Percentiles rank a stretch among this genome's conserved stretches.
These are phyloP conservation scores for Coemansia sp. DNA, from an alignment of 192 early-diverging fungal genomes.

Conservation along the genomic window DNA sequence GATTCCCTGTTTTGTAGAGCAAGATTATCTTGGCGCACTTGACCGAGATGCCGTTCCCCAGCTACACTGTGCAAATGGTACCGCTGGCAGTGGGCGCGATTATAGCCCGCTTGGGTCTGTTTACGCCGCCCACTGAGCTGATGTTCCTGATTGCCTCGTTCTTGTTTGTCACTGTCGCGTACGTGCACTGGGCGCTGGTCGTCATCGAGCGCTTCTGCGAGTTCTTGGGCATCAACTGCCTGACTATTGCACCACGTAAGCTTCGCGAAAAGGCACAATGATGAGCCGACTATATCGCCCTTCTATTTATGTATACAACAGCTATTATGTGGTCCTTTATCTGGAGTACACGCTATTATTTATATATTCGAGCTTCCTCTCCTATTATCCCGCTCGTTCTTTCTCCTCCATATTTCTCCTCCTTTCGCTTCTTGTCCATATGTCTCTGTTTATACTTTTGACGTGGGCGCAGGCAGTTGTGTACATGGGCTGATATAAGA, in stretches of 20 bases:
- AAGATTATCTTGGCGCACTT: constrained; percentile 92
- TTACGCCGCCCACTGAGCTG: constrained; percentile 70
- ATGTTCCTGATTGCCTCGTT: constrained; percentile 72
- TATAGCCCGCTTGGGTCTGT: constrained; percentile 70
- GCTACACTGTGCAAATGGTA: constrained; percentile 76
- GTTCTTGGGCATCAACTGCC: constrained; percentile 83
- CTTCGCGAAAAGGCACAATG: constrained; percentile 51
- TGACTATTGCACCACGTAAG: constrained; percentile 70
- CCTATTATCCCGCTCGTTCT: not conserved
- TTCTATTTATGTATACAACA: not conserved
- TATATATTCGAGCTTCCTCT: not conserved
- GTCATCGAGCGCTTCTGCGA: constrained; percentile 90
- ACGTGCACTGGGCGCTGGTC: constrained; percentile 82
- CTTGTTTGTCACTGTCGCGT: constrained; percentile 72
- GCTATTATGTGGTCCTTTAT: not conserved
- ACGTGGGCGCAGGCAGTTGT: not conserved
- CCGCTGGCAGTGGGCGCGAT: constrained; percentile 75
- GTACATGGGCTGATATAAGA: not conserved
- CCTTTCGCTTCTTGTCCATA: not conserved
- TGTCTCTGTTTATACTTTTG: not conserved
- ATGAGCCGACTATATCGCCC: constrained; percentile 6
- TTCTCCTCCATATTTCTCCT: not conserved
- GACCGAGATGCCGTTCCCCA: constrained; percentile 80
- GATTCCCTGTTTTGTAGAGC: constrained; percentile 51
- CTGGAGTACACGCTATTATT: constrained; percentile 8